Base-by-base conservation (phyloP, 2,329 filamentous ascomycete genomes). In the Apiospora hydei region DNA sequence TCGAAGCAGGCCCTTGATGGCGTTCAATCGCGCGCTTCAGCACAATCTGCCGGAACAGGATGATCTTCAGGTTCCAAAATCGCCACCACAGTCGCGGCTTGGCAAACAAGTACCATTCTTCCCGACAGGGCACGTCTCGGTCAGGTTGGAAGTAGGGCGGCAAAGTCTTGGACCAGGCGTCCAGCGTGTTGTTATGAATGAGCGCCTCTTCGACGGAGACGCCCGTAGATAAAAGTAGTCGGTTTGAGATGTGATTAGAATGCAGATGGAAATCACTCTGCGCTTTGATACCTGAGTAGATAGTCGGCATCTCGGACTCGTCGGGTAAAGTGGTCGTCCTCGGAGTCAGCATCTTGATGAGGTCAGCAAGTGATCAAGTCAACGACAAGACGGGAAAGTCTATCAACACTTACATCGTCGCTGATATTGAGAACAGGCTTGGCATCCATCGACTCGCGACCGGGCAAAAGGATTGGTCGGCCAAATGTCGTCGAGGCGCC, bases 401-500 rank as follows among this genome's bases (percentile, higher is more conserved):
- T 46, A 3, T 14, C 18, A 43, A 68, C 18, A 43, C 70, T 64
- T 30, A 74, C 75, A 74, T 78, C 76, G 57, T 81, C 79, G 21
- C 74, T 72, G 43, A 81, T 78, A 69, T 81, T 80, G 2, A 80
- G 74, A 5, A 80, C 78, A 11, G 73, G 74, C 30, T 74, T 72
- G 0, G 80, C 78, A 69, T 80, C 79, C 78, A 80, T 80, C 13
- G 77, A 74, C n/a, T 80, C 77, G 2, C 71, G 74, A 10, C 74
- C 77, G 5, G 79, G 79, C 2, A 80, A 74, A 0, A 79, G 72
- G 30, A 79, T 78, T 0, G 79, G 79, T 61, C 79, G 72, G 13
- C 80, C 78, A 75, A 86, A 85, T 0, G 86, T 87, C 26, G 85
- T 84, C 16, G 82, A 82, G 10, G 84, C 84, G 16, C 85, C 85